A percentile compares a stretch with the other conserved stretches of the same genome.
These are phyloP conservation scores for Vigna reflexopilosa DNA, from an alignment of 306 rosid species.

Conservation along the genomic window DNA sequence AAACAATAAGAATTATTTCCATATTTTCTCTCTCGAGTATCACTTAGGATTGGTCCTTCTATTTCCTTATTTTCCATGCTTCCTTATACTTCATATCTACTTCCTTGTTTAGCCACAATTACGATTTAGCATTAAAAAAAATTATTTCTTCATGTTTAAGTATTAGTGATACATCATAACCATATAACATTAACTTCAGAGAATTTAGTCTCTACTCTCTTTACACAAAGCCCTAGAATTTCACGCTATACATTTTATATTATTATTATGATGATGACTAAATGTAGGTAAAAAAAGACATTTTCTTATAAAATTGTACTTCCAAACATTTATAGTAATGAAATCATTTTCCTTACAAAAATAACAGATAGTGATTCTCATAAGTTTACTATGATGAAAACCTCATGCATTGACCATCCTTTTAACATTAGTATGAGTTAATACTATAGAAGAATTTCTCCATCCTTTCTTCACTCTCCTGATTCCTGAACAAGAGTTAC, in stretches of 20 bases:
- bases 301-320: not conserved
- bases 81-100: not conserved
- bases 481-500: not conserved
- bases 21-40: too few species aligned
- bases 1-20: too few species aligned
- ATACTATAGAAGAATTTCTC: not conserved
- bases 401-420: not conserved
- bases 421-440: not conserved
- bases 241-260: not conserved
- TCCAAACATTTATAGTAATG: not conserved
- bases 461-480: constrained; percentile 7
- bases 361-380: not conserved
- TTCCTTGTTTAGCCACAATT: not conserved
- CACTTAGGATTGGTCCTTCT: not conserved
- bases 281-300: not conserved
- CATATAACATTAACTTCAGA: not conserved
- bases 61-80: not conserved
- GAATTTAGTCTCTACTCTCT: not conserved
- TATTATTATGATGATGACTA: not conserved
- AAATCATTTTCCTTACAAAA: not conserved
- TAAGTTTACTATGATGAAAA: not conserved
- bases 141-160: not conserved
- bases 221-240: not conserved
- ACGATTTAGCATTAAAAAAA: not conserved
- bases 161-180: not conserved